Evolutionary conservation across 2,329 filamentous ascomycete genomes (phyloP), one percentile per base, ranked within the genome.

Genomic region (Trichoderma sp.): DNA sequence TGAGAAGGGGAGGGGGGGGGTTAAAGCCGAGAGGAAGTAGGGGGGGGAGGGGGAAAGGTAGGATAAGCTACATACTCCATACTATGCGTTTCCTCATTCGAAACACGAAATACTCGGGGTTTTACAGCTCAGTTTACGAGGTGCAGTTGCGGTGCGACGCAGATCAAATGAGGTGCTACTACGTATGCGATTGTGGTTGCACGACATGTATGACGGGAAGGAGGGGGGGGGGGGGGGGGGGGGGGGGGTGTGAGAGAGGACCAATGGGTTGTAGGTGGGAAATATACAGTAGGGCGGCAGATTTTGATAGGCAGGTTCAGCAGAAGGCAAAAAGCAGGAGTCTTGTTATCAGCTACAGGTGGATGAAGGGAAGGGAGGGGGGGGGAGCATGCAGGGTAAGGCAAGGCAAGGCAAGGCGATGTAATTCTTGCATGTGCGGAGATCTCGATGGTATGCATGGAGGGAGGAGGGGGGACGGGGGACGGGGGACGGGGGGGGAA

Each of bases 401-500:
- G 60, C n/a, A 53, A 64, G 35, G 60, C n/a, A 32, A 61, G 29
- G 58, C 34, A 64, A 42, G 45, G 60, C 48, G 53, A 63, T 54
- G 50, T 45, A 54, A 70, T 54, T 67, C 61, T 56, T 70, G 69
- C 71, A 71, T 70, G 68, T 70, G 70, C 71, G 60, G 60, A 73
- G 72, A 74, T 74, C 73, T 74, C 70, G 72, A 74, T 74, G 71
- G 67, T 68, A 71, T 68, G 71, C 66, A 66, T 70, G 65, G n/a
- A n/a, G n/a, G n/a, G n/a, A n/a, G n/a, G n/a, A n/a, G n/a, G n/a
- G n/a, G n/a, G n/a, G n/a, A n/a, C n/a, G n/a, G n/a, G n/a, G n/a
- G n/a, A n/a, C n/a, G n/a, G n/a, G n/a, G n/a, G n/a, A n/a, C n/a
- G n/a, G n/a, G n/a, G n/a, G 53, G 37, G 45, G 58, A 48, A 70